These are phyloP conservation scores for Globisporangium viniferum DNA, from an alignment of 352 stramenopile species.

Conservation along the genomic window DNA sequence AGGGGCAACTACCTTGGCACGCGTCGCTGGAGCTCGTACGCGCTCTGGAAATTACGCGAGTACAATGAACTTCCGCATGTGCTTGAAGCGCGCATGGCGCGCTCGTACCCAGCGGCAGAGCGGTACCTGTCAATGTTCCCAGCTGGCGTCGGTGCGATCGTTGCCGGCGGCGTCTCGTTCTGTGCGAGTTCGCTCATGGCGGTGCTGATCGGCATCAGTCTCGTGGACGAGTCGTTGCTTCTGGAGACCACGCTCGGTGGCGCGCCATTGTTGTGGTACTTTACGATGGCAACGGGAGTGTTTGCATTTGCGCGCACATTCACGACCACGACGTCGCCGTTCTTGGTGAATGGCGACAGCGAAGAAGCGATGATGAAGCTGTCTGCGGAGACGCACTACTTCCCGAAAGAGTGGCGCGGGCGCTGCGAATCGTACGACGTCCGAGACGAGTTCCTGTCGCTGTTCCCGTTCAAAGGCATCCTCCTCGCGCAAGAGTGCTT, in stretches of 20 bases:
- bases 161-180: conserved; percentile 94
- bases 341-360: conserved; percentile 71
- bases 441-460: conserved; percentile 76
- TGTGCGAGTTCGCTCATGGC: conserved; percentile 95
- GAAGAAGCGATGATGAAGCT: conserved; percentile 86
- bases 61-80: conserved; percentile 98
- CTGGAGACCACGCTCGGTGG: conserved; percentile 93
- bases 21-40: conserved; percentile 90
- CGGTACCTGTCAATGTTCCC: conserved; percentile 95
- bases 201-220: conserved; percentile 89
- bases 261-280: conserved; percentile 96
- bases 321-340: conserved; percentile 63
- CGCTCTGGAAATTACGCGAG: conserved; percentile 93
- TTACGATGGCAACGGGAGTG: conserved; percentile 87
- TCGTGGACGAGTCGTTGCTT: conserved; percentile 95
- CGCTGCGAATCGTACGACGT: conserved; percentile 86
- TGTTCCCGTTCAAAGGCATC: conserved; percentile 95
- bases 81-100: conserved; percentile 92
- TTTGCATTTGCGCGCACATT: conserved; percentile 84
- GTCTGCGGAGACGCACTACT: conserved; percentile 94
- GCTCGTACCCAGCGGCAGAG: conserved; percentile 90
- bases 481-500: conserved; percentile 93
- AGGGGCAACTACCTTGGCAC: conserved; percentile 93
- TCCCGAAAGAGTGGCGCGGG: conserved; percentile 92
- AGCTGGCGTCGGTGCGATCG: conserved; percentile 80